Evolutionary conservation across 139 green algal species (phyloP), one percentile per base, ranked within the genome.

Genomic region (Micractinium conductrix): DNA sequence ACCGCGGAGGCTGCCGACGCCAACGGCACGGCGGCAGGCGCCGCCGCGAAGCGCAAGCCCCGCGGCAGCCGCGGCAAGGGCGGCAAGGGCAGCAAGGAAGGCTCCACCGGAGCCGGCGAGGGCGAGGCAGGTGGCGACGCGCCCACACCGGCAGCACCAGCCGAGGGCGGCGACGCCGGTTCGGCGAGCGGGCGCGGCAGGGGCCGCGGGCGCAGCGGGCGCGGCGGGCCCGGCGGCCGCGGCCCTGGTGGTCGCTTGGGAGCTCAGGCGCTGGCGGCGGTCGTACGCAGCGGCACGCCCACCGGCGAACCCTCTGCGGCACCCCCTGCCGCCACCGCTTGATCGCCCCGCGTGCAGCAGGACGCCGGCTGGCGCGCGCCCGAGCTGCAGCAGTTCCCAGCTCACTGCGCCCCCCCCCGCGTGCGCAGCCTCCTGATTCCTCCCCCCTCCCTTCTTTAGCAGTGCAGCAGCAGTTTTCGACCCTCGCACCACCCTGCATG

Each of bases 21-120:
- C 22, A 44, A 67, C 48, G 8, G 21, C 1, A 8, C 74, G 2
- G 74, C 17, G 26, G 7, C 74, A 1, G 74, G 74, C 45, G 21
- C 30, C 19, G 45, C 45, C 35, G 38, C 28, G 30, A 65, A 63
- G 45, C 48, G 74, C 33, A 81, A 81, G 74, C 74, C 74, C 22
- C 74, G 74, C 22, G 74, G 74, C 74, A 81, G 74, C 74, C 37
- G 74, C 2, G 74, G 74, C 74, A 81, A 81, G 74, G 74, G 74
- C 24, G 74, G 74, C 74, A 81, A 81, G 74, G 74, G 50, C 22
- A 16, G 44, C 45, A 22, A 1, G 2, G 62, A 2, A 12, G 38
- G 38, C 38, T 42, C n/a, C 7, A 33, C 65, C 10, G 26, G 53
- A 19, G 19, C 53, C 53, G 53, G 53, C 6, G 53, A 62, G 53